Conservation (phyloP, 2,329 filamentous ascomycete genomes). For the Trichoderma atroviride region DNA sequence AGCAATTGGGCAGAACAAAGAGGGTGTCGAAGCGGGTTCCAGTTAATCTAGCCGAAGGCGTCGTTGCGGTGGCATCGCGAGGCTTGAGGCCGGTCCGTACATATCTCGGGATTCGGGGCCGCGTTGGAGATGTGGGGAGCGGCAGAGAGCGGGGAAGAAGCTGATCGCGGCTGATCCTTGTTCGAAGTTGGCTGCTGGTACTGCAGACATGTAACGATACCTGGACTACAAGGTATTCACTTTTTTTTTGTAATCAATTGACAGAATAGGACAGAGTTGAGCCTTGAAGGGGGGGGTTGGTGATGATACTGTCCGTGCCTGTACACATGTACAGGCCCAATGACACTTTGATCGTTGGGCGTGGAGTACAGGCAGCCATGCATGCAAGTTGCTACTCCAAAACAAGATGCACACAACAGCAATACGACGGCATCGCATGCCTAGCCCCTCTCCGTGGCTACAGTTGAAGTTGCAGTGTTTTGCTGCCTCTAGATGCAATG, state of each 20-base stretch:
- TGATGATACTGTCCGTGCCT: not conserved
- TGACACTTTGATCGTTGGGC: not conserved
- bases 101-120: slow-evolving; percentile 23
- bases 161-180: not conserved
- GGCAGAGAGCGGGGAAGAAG: slow-evolving; percentile 3
- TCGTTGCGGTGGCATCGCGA: not conserved
- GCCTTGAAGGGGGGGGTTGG: not conserved
- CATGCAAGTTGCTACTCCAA: not conserved
- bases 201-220: not conserved
- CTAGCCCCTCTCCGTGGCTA: not conserved
- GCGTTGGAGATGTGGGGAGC: slow-evolving; percentile 18
- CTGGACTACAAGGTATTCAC: not conserved
- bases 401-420: not conserved
- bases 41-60: slow-evolving; percentile 15
- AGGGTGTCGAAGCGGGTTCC: not conserved
- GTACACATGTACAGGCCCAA: not conserved
- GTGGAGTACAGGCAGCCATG: not conserved
- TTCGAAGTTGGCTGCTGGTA: no score
- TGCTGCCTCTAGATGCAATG: not conserved
- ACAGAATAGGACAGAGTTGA: not conserved
- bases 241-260: not conserved
- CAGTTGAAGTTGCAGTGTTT: not conserved
- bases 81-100: not conserved
- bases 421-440: not conserved
- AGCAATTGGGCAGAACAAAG: not conserved